phyloP scores from a whole-genome alignment of 176 grass and related monocot genomes.

The Microstegium vimineum region DNA sequence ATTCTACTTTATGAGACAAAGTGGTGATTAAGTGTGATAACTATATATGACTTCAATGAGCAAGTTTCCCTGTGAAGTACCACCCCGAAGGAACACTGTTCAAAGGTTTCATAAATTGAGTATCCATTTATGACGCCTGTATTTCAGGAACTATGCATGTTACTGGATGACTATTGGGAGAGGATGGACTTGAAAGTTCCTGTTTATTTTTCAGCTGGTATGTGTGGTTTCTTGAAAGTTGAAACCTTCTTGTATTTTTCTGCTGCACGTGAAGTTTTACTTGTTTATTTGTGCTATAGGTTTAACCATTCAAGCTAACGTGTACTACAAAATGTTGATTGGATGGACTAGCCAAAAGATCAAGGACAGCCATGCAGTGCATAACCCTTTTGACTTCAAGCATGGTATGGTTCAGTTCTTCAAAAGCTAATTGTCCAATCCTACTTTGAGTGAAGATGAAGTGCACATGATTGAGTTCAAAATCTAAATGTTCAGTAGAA shows the following conservation, averaged over 20 bases:
- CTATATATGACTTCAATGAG: not conserved
- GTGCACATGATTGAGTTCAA: not conserved
- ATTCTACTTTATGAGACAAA: not conserved
- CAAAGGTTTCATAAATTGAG: not conserved
- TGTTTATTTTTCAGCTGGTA: conserved; percentile 96
- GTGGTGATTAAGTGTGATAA: not conserved
- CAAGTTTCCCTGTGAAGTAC: not conserved
- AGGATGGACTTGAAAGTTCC: conserved; percentile 84
- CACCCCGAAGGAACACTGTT: not conserved
- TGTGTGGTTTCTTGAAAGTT: conserved; percentile 10
- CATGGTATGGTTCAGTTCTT: conserved; percentile 55
- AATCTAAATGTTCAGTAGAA: not conserved
- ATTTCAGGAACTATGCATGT: conserved; percentile 81
- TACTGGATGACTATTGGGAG: conserved; percentile 98
- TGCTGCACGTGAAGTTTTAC: conserved; percentile 22
- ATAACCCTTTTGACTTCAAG: conserved; percentile 94
- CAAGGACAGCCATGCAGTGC: conserved; percentile 72
- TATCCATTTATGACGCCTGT: conserved; percentile 23
- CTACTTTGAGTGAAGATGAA: not conserved
- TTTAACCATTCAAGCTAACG: conserved; percentile 92
- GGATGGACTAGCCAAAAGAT: conserved; percentile 99
- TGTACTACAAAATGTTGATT: conserved; percentile 99
- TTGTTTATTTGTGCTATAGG: conserved; percentile 43
- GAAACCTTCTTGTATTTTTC: conserved; percentile 17
- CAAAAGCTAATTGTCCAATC: not conserved